phyloP scores from a whole-genome alignment of 257 asterid species.

The Pogostemon cablin region DNA sequence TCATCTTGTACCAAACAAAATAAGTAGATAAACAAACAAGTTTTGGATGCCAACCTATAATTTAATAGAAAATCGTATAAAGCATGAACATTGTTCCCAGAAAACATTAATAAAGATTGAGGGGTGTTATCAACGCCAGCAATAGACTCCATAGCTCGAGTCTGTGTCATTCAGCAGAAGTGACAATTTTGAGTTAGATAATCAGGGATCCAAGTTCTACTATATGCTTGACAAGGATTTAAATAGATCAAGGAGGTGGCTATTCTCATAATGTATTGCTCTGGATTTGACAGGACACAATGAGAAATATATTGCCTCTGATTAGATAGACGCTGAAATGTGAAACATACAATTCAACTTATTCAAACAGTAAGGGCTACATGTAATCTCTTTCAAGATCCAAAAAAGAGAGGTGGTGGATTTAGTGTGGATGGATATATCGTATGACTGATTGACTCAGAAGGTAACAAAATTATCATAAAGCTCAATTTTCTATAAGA shows the following conservation, averaged over 20 bases:
- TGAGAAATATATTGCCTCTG: background rate
- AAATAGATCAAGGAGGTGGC: slow-evolving; percentile 19
- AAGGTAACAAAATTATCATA: slow-evolving; percentile 24
- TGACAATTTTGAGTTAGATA: slow-evolving; percentile 26
- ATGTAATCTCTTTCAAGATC: background rate
- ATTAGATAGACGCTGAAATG: background rate
- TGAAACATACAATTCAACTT: background rate
- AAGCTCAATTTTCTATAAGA: slow-evolving; percentile 23
- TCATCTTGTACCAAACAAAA: slow-evolving; percentile 1
- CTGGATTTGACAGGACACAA: slow-evolving; percentile 5
- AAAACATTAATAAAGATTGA: slow-evolving; percentile 71
- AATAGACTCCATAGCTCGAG: slow-evolving; percentile 53
- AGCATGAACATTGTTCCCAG: slow-evolving; percentile 73
- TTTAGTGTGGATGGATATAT: slow-evolving; percentile 10
- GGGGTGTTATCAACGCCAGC: slow-evolving; percentile 77
- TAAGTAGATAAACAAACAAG: slow-evolving; percentile 11
- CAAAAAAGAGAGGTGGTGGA: slow-evolving; percentile 23
- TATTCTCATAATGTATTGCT: slow-evolving; percentile 9
- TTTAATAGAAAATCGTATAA: slow-evolving; percentile 78
- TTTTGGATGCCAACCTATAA: slow-evolving; percentile 59
- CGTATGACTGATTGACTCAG: background rate
- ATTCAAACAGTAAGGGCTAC: background rate
- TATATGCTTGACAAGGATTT: slow-evolving; percentile 13
- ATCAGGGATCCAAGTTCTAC: slow-evolving; percentile 16
- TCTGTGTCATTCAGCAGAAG: slow-evolving; percentile 46